Conservation (phyloP, 495 filamentous ascomycete genomes). For the Margaritispora aquatica region DNA sequence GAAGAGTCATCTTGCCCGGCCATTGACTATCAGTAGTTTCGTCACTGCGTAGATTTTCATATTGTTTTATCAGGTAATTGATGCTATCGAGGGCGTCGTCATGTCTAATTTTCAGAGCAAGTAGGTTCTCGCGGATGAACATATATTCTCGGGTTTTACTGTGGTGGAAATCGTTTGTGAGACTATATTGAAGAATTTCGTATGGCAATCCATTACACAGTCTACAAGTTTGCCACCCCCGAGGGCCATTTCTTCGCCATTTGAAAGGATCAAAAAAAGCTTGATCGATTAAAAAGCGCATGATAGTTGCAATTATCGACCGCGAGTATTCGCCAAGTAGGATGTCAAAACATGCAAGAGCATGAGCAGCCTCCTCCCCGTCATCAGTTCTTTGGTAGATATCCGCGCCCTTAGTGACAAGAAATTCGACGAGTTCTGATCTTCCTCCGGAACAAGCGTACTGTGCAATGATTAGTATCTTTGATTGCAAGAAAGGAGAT, state of each 20-base stretch:
- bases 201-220: slow-evolving; percentile 1
- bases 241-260: too few relatives aligned
- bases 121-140: neutral
- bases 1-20: neutral
- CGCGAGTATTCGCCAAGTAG: neutral
- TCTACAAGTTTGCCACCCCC: too few relatives aligned
- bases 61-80: neutral
- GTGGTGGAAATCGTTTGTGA: neutral
- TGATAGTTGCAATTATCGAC: neutral
- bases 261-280: neutral
- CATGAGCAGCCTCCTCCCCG: neutral
- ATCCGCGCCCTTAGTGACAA: neutral
- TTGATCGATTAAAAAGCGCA: neutral
- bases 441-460: neutral
- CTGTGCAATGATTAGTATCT: neutral
- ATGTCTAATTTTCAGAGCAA: neutral
- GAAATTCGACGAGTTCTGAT: neutral
- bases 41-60: slow-evolving; percentile 1
- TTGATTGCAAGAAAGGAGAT: too few relatives aligned
- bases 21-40: neutral
- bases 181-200: neutral
- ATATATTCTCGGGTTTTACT: neutral
- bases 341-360: neutral
- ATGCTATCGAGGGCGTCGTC: neutral
- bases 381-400: neutral